Conservation (phyloP, 2,329 filamentous ascomycete species). For the Gaeumannomyces tritici region DNA sequence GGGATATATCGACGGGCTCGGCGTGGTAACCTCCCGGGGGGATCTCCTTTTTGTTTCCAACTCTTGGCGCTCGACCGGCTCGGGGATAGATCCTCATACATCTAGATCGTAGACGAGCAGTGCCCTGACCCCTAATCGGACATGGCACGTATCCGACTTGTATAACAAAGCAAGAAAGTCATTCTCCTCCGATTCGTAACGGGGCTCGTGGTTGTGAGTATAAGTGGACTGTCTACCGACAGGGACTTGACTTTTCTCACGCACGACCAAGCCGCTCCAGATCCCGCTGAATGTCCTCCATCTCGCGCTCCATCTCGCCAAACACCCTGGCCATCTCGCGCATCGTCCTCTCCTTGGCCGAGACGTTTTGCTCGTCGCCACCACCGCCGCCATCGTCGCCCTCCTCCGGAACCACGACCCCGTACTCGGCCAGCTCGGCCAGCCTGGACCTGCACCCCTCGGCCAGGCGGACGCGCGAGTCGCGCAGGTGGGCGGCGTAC, state of each 20-base stretch:
- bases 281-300: constrained; percentile 40
- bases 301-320: constrained; percentile 36
- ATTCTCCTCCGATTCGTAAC: neutral
- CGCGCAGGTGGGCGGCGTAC: constrained; percentile 38
- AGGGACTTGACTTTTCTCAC: neutral
- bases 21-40: no score
- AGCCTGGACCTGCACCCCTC: constrained; percentile 31
- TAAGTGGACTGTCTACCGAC: no score
- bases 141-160: neutral
- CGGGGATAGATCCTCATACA: neutral
- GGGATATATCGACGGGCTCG: no score
- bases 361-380: constrained; percentile 6
- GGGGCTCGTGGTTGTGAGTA: neutral
- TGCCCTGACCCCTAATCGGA: neutral
- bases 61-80: neutral
- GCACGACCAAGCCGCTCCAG: constrained; percentile 21
- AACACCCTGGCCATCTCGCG: constrained; percentile 43
- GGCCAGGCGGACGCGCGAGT: constrained; percentile 33
- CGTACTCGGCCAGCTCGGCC: constrained; percentile 39
- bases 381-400: constrained; percentile 15
- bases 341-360: constrained; percentile 36
- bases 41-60: neutral
- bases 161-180: neutral
- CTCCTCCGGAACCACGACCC: constrained; percentile 24
- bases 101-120: neutral